Evolutionary conservation across 768 basidiomycete species (phyloP), one percentile per base, ranked within the genome.

Genomic region (Pholiota molesta): DNA sequence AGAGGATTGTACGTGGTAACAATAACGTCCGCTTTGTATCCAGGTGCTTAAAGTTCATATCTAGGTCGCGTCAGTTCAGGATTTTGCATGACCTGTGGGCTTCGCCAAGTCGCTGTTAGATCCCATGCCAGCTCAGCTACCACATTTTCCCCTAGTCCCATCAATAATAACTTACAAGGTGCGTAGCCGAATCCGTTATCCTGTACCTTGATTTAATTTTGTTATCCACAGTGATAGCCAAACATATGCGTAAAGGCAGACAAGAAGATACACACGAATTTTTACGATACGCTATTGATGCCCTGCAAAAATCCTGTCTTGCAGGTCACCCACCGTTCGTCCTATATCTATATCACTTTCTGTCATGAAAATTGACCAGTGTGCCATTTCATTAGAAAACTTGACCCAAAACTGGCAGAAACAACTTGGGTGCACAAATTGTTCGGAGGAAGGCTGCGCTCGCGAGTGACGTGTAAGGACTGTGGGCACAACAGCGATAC

Each of bases 211-310:
- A n/a, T 55, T 62, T 19, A 61, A 68, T 40, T 66, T 28, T 19
- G 45, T 68, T 47, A 59, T 26, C 53, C 47, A 10, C 62, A 98
- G 95, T 81, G 8, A 95, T 99, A 62, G 95, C 95, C 16, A 95
- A 95, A 73, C 89, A 93, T 68, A 88, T 98, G 86, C 86, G 89
- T 44, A 85, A 78, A 75, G 95, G 94, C n/a, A 80, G 94, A 67
- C 97, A 99, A 73, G 97, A 99, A 72, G 97, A 99, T 73, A 89
- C 97, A 9, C 97, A 99, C 72, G 97, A 99, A 75, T 99, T 99
- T 71, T 86, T 99, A 53, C 89, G 97, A 33, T 97, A 96, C 74
- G 88, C 90, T 19, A 88, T 98, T 31, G 97, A 99, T 69, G 91
- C 89, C 28, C 75, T 99, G 56, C 97, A 99, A 74, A 91, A 88